These are phyloP conservation scores for Pseudofabraea citricarpa DNA, from an alignment of 2,329 filamentous ascomycete species.

Conservation along the genomic window DNA sequence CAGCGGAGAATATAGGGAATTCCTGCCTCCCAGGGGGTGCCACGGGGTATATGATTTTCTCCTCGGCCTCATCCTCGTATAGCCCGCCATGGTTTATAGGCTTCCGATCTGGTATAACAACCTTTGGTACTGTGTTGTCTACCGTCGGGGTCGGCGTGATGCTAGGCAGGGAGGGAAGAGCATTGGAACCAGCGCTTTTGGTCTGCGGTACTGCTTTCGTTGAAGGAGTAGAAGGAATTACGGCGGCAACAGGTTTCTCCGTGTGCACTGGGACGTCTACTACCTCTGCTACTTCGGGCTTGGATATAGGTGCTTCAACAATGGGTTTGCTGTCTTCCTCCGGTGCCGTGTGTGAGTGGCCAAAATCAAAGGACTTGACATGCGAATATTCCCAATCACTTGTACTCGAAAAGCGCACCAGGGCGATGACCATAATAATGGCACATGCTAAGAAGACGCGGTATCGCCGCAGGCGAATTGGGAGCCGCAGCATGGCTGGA, in stretches of 20 bases:
- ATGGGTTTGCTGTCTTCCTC: not conserved
- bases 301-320: constrained; percentile 10
- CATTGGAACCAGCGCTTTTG: not conserved
- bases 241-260: not conserved
- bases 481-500: not conserved
- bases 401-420: constrained; percentile 44
- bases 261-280: constrained; percentile 1
- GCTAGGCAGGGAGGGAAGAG: not conserved
- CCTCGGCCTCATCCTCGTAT: constrained; percentile 10
- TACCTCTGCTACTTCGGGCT: constrained; percentile 7
- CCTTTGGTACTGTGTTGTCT: constrained; percentile 13
- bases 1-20: constrained; percentile 8
- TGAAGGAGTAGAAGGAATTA: not conserved
- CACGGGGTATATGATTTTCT: constrained; percentile 19
- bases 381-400: constrained; percentile 28
- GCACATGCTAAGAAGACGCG: constrained; percentile 54
- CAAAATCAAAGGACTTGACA: not conserved
- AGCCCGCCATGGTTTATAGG: constrained; percentile 11
- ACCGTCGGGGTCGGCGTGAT: not conserved
- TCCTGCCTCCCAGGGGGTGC: constrained; percentile 24
- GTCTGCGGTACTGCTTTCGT: not conserved
- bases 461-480: constrained; percentile 52
- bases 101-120: constrained; percentile 21
- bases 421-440: constrained; percentile 47
- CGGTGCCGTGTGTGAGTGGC: not conserved